These are phyloP conservation scores for Lobosporangium transversale DNA, from an alignment of 192 early-diverging fungal genomes.

Conservation along the genomic window DNA sequence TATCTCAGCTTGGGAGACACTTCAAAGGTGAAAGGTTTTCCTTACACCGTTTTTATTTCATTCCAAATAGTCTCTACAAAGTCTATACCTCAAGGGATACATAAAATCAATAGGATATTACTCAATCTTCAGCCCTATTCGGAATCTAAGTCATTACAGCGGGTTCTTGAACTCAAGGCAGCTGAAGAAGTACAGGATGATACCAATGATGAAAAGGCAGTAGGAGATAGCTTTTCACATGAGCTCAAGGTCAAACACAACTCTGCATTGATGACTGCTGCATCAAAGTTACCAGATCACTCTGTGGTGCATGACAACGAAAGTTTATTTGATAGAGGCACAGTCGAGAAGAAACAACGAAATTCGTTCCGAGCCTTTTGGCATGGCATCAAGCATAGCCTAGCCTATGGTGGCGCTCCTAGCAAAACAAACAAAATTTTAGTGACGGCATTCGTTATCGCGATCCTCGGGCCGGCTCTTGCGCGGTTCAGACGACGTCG, in stretches of 20 bases:
- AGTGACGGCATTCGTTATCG: conserved; percentile 23
- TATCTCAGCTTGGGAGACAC: too few relatives aligned
- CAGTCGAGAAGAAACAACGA: conserved; percentile 9
- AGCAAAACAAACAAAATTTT: conserved; percentile 21
- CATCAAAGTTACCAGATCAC: background rate
- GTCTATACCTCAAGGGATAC: conserved; percentile 41
- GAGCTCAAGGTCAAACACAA: background rate
- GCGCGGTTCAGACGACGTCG: conserved; percentile 23
- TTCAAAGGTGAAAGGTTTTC: too few relatives aligned
- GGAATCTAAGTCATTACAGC: conserved; percentile 15
- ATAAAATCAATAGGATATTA: conserved; percentile 39
- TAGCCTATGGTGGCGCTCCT: conserved; percentile 16
- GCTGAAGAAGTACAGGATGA: background rate
- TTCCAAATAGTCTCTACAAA: conserved; percentile 52
- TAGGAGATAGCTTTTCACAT: background rate
- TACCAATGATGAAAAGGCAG: conserved; percentile 7
- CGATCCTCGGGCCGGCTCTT: conserved; percentile 30
- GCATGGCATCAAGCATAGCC: conserved; percentile 28
- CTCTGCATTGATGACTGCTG: too few relatives aligned
- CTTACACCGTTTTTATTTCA: too few relatives aligned
- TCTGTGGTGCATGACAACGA: background rate
- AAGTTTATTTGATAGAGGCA: too few relatives aligned
- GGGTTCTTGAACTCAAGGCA: background rate
- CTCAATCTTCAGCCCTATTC: conserved; percentile 9
- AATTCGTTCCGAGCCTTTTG: conserved; percentile 30